Evolutionary conservation across 2,329 filamentous ascomycete genomes (phyloP), one percentile per base, ranked within the genome.

Genomic region (Colletotrichum melonis): DNA sequence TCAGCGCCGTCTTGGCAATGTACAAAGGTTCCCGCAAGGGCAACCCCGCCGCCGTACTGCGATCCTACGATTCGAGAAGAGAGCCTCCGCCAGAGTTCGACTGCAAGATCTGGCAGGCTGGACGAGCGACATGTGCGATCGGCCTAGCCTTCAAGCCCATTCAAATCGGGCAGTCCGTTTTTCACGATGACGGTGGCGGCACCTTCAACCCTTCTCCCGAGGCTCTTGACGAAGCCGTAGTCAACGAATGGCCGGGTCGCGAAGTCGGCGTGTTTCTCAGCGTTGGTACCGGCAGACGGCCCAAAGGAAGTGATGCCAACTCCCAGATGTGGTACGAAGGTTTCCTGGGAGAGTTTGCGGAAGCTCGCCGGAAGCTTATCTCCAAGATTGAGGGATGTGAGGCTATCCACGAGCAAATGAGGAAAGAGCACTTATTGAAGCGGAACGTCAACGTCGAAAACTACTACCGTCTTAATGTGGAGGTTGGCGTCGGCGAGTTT

Each of bases 51-150:
- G 92, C 92, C 9, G 83, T 98, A 72, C 86, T 99, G 68, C 92
- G 97, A 76, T 98, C 96, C 2, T 99, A 99, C 83, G 96, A 98
- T 81, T 98, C 97, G 19, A 90, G 96, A 78, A 95, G 93, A 82
- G 97, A 98, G 81, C 93, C 95, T 0, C 90, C 95, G 0, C 94
- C 96, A 2, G 95, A 98, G 81, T 96, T 95, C 74, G 94, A 98
- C 79, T 98, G 95, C 83, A 97, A 93, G 58, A 97, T 99, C 70
- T 99, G 97, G 97, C 93, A 99, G 84, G 97, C 97, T 5, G 97
- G 97, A 12, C 91, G 97, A 73, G 97, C 97, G n/a, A 99, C 97
- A 1, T 94, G 90, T 66, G 94, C 97, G 1, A 97, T 96, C 1
- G 95, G 94, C 0, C 87, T 98, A 56, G 97, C 97, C 1, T 99